Evolutionary conservation across 768 basidiomycete species (phyloP), one percentile per base, ranked within the genome.

Genomic region (Cystofilobasidium bisporidii): DNA sequence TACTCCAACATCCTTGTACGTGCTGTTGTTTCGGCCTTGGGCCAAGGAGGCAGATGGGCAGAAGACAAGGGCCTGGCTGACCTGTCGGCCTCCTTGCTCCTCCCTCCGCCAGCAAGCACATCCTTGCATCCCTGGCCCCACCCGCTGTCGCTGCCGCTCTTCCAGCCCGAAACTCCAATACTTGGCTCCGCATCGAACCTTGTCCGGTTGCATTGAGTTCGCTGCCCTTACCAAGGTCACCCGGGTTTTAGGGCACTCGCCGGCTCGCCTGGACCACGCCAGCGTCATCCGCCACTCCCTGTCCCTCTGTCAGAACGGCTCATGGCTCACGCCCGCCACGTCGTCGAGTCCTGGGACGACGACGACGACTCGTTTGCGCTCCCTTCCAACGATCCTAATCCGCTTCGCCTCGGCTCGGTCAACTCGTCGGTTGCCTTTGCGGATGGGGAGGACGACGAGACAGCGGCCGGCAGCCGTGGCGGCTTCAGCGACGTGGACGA

Each of bases 271-370:
- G 36, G 36, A 12, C 36, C 36, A 36, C 36, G 36, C 12, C 36
- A 5, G 36, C 36, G 36, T 36, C 36, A 62, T 43, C n/a, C 30
- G 41, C 22, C 48, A 3, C 9, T 48, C 36, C 48, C 36, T 40
- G 38, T 24, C 24, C 56, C 53, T 36, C 32, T 24, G 5, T 36
- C 36, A 36, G 36, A 5, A 5, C 36, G 5, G 6, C 5, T 36
- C 36, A 32, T 40, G 30, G 14, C 64, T 28, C 18, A 32, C 24
- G 50, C 59, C 24, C 59, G 24, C 1, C 57, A 43, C 22, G 28
- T 32, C 28, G 41, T 68, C 45, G 66, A 68, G 43, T 57, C 50
- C 8, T 68, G 66, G 66, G 66, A 68, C 18, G 53, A 68, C 36
- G 50, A 50, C 14, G 48, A 53, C 20, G 41, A 43, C 12, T 61